A percentile compares a stretch with the other conserved stretches of the same genome.
These are phyloP conservation scores for Gracilariopsis chorda DNA, from an alignment of 23 red algal genomes.

Conservation along the genomic window DNA sequence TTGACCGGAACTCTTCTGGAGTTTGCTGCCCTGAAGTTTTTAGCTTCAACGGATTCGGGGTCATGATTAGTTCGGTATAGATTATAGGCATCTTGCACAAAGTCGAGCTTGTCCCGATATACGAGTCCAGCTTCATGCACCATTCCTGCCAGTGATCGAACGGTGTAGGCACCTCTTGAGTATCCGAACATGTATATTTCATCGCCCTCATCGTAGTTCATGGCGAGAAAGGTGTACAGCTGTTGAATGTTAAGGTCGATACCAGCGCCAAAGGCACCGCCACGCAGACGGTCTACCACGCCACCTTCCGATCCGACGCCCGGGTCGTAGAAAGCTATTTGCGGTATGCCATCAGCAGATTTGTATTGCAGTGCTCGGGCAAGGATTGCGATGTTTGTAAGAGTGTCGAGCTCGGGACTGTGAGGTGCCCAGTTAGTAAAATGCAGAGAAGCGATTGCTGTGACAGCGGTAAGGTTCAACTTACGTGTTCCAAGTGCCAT, in stretches of 20 bases:
- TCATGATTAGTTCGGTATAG: slow-evolving; percentile 36
- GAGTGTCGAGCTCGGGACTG: slow-evolving; percentile 18
- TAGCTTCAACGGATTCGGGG: not conserved
- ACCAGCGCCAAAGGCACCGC: slow-evolving; percentile 49
- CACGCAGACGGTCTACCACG: not conserved
- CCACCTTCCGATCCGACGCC: slow-evolving; percentile 41
- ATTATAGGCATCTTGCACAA: slow-evolving; percentile 47
- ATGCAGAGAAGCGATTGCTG: not conserved
- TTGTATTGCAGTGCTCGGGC: slow-evolving; percentile 4
- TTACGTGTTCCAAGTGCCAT: slow-evolving; percentile 33
- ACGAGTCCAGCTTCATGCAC: slow-evolving; percentile 46
- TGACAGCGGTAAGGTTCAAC: not conserved
- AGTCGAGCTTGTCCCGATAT: slow-evolving; percentile 16
- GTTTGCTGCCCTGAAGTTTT: not conserved
- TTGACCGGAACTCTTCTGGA: slow-evolving; percentile 37
- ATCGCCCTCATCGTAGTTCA: slow-evolving; percentile 63
- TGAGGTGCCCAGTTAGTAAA: not conserved
- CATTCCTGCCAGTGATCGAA: slow-evolving; percentile 55
- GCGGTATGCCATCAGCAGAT: not conserved
- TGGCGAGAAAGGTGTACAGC: slow-evolving; percentile 48
- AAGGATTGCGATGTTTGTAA: slow-evolving; percentile 30
- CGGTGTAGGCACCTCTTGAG: slow-evolving; percentile 51
- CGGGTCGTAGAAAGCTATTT: slow-evolving; percentile 46
- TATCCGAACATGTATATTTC: slow-evolving; percentile 71
- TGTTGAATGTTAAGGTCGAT: slow-evolving; percentile 69